Evolutionary conservation across 768 basidiomycete species (phyloP).

Genomic region (Hygrophoropsis aurantiaca): DNA sequence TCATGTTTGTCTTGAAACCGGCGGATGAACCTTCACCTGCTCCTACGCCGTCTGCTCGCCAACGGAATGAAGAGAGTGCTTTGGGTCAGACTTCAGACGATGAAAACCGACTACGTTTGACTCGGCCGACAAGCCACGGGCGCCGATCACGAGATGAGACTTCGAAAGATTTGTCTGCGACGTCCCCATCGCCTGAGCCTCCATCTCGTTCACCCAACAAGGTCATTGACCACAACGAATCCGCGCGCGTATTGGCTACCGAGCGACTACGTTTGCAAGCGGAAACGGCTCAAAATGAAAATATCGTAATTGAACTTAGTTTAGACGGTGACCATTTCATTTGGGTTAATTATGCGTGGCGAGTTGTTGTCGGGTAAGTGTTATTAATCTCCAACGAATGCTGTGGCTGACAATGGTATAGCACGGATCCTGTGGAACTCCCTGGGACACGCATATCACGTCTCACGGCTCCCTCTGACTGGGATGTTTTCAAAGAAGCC

Average conservation of each 20-base stretch:
- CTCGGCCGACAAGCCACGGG: conserved; percentile 48
- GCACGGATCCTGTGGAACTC: conserved; percentile 80
- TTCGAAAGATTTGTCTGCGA: conserved; percentile 44
- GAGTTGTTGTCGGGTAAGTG: conserved; percentile 83
- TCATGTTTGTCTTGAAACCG: conserved; percentile 93
- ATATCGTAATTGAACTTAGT: conserved; percentile 92
- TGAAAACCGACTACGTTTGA: conserved; percentile 43
- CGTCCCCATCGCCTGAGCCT: conserved; percentile 36
- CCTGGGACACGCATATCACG: conserved; percentile 79
- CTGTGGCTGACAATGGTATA: conserved; percentile 30
- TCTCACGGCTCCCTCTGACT: conserved; percentile 77
- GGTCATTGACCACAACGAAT: conserved; percentile 61
- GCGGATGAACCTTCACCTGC: conserved; percentile 55
- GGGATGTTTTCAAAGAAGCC: conserved; percentile 82
- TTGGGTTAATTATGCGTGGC: conserved; percentile 97
- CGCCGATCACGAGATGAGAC: conserved; percentile 61
- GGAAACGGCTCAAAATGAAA: conserved; percentile 93
- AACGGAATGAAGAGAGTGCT: conserved; percentile 33
- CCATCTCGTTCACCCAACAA: conserved; percentile 41
- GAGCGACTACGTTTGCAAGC: conserved; percentile 88
- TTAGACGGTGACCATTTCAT: conserved; percentile 93
- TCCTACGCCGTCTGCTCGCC: conserved; percentile 38
- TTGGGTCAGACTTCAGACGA: conserved; percentile 36
- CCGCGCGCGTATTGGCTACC: conserved; percentile 81
- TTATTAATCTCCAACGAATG: not conserved